phyloP scores from a whole-genome alignment of 805 yeast genomes.

The Candida berthetii region DNA sequence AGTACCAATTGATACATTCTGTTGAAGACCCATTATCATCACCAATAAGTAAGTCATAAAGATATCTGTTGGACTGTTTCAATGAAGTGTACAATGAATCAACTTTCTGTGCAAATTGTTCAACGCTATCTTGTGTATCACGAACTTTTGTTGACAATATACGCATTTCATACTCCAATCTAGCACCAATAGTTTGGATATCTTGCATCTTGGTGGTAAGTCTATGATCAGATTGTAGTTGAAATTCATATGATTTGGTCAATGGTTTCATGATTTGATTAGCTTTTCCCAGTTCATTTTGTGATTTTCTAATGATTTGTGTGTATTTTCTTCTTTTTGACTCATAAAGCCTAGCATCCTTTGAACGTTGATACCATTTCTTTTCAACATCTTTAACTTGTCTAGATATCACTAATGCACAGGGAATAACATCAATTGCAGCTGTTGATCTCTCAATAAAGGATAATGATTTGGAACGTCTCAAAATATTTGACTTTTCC shows the following conservation, averaged over 20 bases:
- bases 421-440: slow-evolving; percentile 6
- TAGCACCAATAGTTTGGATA: slow-evolving; percentile 48
- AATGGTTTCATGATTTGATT: slow-evolving; percentile 12
- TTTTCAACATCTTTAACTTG: slow-evolving; percentile 6
- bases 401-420: slow-evolving; percentile 9
- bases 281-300: slow-evolving; percentile 2
- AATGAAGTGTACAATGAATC: slow-evolving; percentile 21
- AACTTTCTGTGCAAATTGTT: slow-evolving; percentile 34
- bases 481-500: slow-evolving; percentile 7
- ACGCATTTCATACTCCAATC: slow-evolving; percentile 60
- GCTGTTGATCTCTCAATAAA: slow-evolving; percentile 17
- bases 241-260: slow-evolving; percentile 13
- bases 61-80: background rate
- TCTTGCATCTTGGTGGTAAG: slow-evolving; percentile 37
- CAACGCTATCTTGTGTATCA: slow-evolving; percentile 60
- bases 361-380: background rate
- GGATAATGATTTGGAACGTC: slow-evolving; percentile 31
- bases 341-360: background rate
- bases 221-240: slow-evolving; percentile 20
- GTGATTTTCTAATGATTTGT: background rate
- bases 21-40: slow-evolving; percentile 1
- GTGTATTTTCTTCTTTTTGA: background rate
- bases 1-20: slow-evolving; percentile 1
- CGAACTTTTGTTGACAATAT: slow-evolving; percentile 52
- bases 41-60: background rate